Conservation (phyloP, 1,139 yeast species). For the Scheffersomyces stambukii region DNA sequence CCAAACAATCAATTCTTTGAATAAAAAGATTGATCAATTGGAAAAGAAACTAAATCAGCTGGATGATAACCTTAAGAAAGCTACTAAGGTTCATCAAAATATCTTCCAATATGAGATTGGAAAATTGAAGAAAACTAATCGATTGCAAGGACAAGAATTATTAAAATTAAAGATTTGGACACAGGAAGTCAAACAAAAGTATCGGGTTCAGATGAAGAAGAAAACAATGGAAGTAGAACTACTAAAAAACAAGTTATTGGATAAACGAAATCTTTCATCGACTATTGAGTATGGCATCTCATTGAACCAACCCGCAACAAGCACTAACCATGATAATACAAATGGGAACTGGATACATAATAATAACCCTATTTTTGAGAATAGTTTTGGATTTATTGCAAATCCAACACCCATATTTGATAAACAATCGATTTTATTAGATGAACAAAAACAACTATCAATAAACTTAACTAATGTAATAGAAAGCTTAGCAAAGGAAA, state of each 20-base stretch:
- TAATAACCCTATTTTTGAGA: constrained; percentile 32
- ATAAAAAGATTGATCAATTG: constrained; percentile 18
- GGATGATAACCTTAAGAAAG: constrained; percentile 14
- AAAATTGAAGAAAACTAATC: constrained; percentile 20
- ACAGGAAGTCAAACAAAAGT: constrained; percentile 30
- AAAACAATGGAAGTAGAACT: constrained; percentile 32
- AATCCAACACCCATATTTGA: constrained; percentile 5
- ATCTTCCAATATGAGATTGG: constrained; percentile 16
- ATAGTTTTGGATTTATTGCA: constrained; percentile 12
- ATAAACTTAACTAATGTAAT: constrained; percentile 35
- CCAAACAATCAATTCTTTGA: constrained; percentile 22
- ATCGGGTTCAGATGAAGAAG: constrained; percentile 38
- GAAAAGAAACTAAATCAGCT: constrained; percentile 16
- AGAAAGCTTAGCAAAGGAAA: constrained; percentile 37
- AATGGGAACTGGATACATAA: constrained; percentile 20
- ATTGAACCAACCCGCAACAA: constrained; percentile 7
- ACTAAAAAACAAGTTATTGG: constrained; percentile 37
- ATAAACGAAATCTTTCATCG: constrained; percentile 30
- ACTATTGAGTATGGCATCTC: constrained; percentile 28
- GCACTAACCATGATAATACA: constrained; percentile 16
- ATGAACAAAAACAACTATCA: constrained; percentile 34
- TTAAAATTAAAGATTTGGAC: constrained; percentile 26
- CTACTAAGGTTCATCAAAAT: constrained; percentile 15
- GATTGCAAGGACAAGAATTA: constrained; percentile 28
- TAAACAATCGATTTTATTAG: constrained; percentile 18